Conservation (phyloP, 1,284 basidiomycete species). For the Agroathelia rolfsii region DNA sequence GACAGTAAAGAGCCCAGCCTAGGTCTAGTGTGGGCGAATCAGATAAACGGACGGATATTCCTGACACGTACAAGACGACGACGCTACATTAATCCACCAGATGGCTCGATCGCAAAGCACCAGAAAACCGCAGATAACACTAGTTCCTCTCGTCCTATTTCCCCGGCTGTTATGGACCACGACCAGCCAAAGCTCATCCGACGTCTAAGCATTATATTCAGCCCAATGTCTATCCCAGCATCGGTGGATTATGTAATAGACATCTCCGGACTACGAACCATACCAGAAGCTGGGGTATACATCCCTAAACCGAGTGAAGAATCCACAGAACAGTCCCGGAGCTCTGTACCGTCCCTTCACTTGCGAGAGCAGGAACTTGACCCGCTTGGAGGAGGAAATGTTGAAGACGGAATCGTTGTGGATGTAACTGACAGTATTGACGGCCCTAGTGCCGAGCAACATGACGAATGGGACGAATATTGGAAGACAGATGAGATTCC, state of each 20-base stretch:
- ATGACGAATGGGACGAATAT: constrained; percentile 35
- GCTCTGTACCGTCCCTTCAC: no score
- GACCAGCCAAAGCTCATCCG: constrained; percentile 43
- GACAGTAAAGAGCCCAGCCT: constrained; percentile 69
- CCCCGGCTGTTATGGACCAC: constrained; percentile 9
- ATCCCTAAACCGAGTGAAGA: no score
- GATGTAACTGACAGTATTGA: no score
- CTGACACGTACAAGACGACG: constrained; percentile 67
- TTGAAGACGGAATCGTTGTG: no score
- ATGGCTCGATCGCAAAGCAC: constrained; percentile 21
- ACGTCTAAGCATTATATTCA: constrained; percentile 67
- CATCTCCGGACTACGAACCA: no score
- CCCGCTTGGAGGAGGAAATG: constrained; percentile 5
- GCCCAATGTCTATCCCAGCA: constrained; percentile 42
- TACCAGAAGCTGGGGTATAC: no score
- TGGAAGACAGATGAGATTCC: constrained; percentile 29
- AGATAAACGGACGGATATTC: constrained; percentile 77
- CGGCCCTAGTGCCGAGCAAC: constrained; percentile 15
- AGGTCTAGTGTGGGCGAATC: constrained; percentile 87
- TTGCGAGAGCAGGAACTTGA: constrained; percentile 1
- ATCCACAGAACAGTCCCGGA: no score
- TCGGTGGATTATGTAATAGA: constrained; percentile 74
- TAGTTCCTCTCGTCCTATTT: constrained; percentile 2
- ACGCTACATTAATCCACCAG: constrained; percentile 37
- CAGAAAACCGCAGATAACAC: constrained; percentile 11